Evolutionary conservation across 495 filamentous ascomycete genomes (phyloP), one percentile per base, ranked within the genome.

Genomic region (Melanomma pulvis-pyrius): DNA sequence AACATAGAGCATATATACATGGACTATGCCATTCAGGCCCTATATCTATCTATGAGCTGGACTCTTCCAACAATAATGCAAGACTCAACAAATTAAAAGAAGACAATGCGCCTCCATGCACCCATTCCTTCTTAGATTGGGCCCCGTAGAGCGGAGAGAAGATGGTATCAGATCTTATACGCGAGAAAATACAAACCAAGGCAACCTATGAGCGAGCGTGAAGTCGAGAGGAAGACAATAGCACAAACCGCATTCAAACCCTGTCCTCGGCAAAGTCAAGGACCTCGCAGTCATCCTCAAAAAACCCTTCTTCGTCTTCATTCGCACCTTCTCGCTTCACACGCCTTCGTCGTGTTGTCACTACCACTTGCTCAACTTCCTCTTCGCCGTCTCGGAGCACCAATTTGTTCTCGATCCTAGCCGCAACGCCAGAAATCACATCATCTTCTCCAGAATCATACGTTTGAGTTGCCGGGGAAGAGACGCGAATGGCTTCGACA

Each of bases 261-360:
- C 91, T 81, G 73, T 96, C 90, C 70, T 89, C 87, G 13, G 91
- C 91, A 84, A 92, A 96, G 79, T 96, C 92, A 69, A 97, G 80
- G 61, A 97, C 90, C 72, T 96, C 92, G 72, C 90, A 93, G 74
- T 94, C 92, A 73, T 97, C 92, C 75, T 97, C 92, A 71, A 97
- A 97, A 76, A 97, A 94, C 2, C 91, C 92, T 39, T 93, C 90
- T 17, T 86, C 84, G 25, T 82, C 83, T 19, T 67, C 71, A 26
- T 59, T 61, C 8, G 8, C 50, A 11, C 58, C 71, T 29, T 69
- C 65, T 25, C 78, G 74, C 73, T 74, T 77, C 71, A 73, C 79
- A 72, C 88, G 78, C 83, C 89, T 78, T 78, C 89, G 79, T 46
- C 91, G 80, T 1, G 90, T 93, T 11, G 90, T 93, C 24, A 92